phyloP scores from a whole-genome alignment of 2,329 filamentous ascomycete species.

The Proliferodiscus dingleyae region DNA sequence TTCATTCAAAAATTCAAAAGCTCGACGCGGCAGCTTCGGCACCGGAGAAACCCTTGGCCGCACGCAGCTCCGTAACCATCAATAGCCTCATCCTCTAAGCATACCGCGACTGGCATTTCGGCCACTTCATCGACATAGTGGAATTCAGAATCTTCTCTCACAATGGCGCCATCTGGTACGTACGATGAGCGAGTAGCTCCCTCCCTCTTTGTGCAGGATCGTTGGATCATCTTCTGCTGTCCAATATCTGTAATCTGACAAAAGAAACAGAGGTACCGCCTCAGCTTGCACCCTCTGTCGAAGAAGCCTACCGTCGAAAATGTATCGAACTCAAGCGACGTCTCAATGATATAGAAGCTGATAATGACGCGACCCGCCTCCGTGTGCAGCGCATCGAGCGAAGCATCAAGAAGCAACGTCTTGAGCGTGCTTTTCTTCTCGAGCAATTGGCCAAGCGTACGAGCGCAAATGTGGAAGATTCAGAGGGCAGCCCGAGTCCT shows the following conservation, averaged over 20 bases:
- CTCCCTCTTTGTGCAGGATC: no score
- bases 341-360: slow-evolving; percentile 84
- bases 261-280: slow-evolving; percentile 44
- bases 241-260: no score
- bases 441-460: slow-evolving; percentile 71
- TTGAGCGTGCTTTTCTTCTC: slow-evolving; percentile 73
- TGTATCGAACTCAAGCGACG: slow-evolving; percentile 91
- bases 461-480: slow-evolving; percentile 70
- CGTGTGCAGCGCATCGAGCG: slow-evolving; percentile 76
- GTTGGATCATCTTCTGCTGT: neutral
- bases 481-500: slow-evolving; percentile 74
- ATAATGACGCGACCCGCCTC: slow-evolving; percentile 78
- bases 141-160: neutral
- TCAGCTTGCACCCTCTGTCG: slow-evolving; percentile 77
- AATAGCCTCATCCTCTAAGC: neutral
- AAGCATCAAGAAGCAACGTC: slow-evolving; percentile 84
- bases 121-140: neutral
- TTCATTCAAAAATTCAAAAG: slow-evolving; percentile 11
- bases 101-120: neutral
- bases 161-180: slow-evolving; percentile 27
- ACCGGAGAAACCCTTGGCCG: slow-evolving; percentile 7
- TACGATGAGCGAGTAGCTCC: neutral
- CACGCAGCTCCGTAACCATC: neutral
- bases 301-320: slow-evolving; percentile 93
- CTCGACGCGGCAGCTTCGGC: slow-evolving; percentile 6